Evolutionary conservation across 2,329 filamentous ascomycete genomes (phyloP).

Genomic region (Penicillium sp.): DNA sequence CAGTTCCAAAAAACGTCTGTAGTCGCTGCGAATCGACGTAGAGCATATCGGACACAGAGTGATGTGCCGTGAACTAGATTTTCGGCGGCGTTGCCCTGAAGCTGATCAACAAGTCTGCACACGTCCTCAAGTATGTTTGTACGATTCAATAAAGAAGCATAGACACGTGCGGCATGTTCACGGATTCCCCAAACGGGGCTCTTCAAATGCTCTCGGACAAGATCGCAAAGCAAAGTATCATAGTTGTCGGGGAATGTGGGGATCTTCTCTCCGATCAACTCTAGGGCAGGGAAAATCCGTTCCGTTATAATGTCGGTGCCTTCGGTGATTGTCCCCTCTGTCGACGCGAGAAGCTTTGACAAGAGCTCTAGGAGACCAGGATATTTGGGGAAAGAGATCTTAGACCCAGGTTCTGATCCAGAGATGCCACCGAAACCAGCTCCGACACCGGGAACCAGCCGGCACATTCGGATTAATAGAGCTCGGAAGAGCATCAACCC

Average conservation of each 20-base stretch:
- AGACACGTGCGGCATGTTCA: constrained; percentile 47
- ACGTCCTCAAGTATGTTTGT: constrained; percentile 32
- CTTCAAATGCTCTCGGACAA: constrained; percentile 40
- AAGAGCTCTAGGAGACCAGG: constrained; percentile 38
- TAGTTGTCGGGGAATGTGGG: constrained; percentile 34
- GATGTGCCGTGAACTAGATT: constrained; percentile 43
- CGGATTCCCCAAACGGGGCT: constrained; percentile 47
- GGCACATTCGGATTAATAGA: constrained; percentile 66
- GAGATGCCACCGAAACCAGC: constrained; percentile 48
- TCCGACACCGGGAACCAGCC: constrained; percentile 38
- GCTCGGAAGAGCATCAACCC: constrained; percentile 85
- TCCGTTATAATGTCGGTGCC: constrained; percentile 40
- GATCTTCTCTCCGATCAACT: constrained; percentile 46
- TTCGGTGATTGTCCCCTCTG: constrained; percentile 18
- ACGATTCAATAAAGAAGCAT: constrained; percentile 38
- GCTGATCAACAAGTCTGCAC: constrained; percentile 22
- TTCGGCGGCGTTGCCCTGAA: constrained; percentile 22
- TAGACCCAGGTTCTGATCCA: constrained; percentile 45
- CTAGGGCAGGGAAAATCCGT: constrained; percentile 46
- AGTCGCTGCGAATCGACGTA: constrained; percentile 35
- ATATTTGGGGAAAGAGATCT: constrained; percentile 43
- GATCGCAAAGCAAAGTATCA: constrained; percentile 30
- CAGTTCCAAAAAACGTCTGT: constrained; percentile 36
- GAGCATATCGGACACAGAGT: constrained; percentile 39
- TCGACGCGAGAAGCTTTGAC: constrained; percentile 33